Evolutionary conservation across 495 filamentous ascomycete species (phyloP).

Genomic region (Delitschia confertaspora): DNA sequence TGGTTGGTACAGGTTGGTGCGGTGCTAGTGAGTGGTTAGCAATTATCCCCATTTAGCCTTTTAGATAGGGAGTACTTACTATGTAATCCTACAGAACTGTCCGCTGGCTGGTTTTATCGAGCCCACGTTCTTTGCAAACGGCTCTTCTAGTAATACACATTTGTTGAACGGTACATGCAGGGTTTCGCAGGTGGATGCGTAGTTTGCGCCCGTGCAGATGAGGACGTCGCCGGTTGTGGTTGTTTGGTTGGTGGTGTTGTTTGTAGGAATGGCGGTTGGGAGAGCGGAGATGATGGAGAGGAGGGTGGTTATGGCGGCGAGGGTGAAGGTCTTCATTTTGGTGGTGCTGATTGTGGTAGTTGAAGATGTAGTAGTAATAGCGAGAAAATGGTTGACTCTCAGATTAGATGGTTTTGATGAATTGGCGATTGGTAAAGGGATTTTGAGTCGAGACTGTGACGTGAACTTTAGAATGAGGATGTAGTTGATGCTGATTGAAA

Average conservation of each 20-base stretch:
- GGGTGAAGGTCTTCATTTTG: conserved; percentile 18
- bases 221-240: conserved; percentile 7
- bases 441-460: too few species aligned
- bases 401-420: too few species aligned
- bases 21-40: conserved; percentile 11
- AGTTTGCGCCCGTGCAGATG: conserved; percentile 16
- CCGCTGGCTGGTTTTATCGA: conserved; percentile 8
- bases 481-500: too few species aligned
- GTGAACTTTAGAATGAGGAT: too few species aligned
- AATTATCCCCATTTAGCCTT: background rate
- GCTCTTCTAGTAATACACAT: conserved; percentile 3
- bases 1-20: conserved; percentile 14
- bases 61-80: conserved; percentile 8
- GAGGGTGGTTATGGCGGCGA: conserved; percentile 10
- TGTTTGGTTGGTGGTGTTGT: too few species aligned
- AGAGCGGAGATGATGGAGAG: conserved; percentile 7
- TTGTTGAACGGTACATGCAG: conserved; percentile 8
- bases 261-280: conserved; percentile 7
- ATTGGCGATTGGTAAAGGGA: too few species aligned
- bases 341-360: background rate
- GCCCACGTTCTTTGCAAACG: conserved; percentile 14
- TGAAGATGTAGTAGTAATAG: background rate
- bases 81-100: conserved; percentile 19
- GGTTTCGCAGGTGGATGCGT: conserved; percentile 4
- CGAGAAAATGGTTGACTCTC: background rate